phyloP scores from a whole-genome alignment of 2,329 filamentous ascomycete genomes.

The Coniochaeta ligniaria region DNA sequence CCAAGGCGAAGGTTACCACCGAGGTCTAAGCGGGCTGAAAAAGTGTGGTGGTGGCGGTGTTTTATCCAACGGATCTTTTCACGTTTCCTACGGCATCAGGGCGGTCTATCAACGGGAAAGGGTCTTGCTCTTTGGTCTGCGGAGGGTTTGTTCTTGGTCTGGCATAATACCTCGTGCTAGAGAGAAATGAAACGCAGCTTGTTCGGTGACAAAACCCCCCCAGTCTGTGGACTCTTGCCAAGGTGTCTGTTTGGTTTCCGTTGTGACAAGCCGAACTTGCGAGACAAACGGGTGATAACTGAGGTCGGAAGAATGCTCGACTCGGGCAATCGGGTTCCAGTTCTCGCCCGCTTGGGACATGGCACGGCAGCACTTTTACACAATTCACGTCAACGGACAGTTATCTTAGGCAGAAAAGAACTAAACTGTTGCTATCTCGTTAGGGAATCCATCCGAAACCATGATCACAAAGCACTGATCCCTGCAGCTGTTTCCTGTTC shows the following conservation, averaged over 20 bases:
- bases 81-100: slow-evolving; percentile 3
- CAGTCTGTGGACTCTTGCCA: no score
- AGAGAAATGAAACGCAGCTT: slow-evolving; percentile 7
- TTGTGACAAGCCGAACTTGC: not conserved
- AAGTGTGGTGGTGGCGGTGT: not conserved
- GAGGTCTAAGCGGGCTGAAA: slow-evolving; percentile 57
- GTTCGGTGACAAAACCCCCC: not conserved
- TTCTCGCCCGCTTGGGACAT: not conserved
- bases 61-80: slow-evolving; percentile 5
- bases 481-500: not conserved
- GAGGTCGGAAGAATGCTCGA: not conserved
- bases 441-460: not conserved
- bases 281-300: not conserved
- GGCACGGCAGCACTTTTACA: not conserved
- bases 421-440: not conserved
- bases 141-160: not conserved
- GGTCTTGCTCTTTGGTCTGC: slow-evolving; percentile 14
- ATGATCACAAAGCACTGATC: not conserved
- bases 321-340: not conserved
- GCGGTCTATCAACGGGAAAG: slow-evolving; percentile 12
- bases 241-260: not conserved
- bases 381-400: not conserved
- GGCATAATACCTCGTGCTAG: slow-evolving; percentile 4
- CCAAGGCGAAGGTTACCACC: slow-evolving; percentile 97
- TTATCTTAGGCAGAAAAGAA: not conserved